A percentile compares a stretch with the other conserved stretches of the same genome.
phyloP scores from a whole-genome alignment of 345 rosid genomes.

The Laguncularia racemosa region DNA sequence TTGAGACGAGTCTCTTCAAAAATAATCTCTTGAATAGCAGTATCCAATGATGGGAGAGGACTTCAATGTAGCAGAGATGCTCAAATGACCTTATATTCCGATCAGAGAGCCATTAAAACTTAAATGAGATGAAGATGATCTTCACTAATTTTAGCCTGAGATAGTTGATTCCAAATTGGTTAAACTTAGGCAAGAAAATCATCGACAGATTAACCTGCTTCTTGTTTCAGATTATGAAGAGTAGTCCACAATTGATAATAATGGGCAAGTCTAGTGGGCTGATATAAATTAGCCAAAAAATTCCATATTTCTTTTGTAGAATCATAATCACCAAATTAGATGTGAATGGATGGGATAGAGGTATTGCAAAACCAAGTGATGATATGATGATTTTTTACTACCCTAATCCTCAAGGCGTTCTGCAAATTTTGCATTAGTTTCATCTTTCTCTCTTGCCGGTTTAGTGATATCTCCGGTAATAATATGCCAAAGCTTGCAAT shows the following conservation, averaged over 20 bases:
- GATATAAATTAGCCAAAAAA: neutral
- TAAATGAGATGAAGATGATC: conserved; percentile 11
- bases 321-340: too few species aligned
- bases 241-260: conserved; percentile 3
- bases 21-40: too few species aligned
- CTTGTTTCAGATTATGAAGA: neutral
- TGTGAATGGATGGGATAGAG: neutral
- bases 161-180: neutral
- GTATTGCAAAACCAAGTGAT: neutral
- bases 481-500: neutral
- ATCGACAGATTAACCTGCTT: conserved; percentile 1
- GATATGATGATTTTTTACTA: conserved; percentile 2
- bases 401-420: neutral
- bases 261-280: neutral
- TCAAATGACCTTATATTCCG: too few species aligned
- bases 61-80: too few species aligned
- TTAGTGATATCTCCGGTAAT: neutral
- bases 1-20: too few species aligned
- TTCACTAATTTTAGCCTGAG: neutral
- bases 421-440: neutral
- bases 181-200: conserved; percentile 2
- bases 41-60: too few species aligned
- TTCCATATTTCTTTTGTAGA: too few species aligned
- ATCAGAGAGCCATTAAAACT: conserved; percentile 10
- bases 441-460: neutral